Evolutionary conservation across 371 early-diverging fungal species (phyloP), one percentile per base, ranked within the genome.

Genomic region (Umbelopsis sp.): DNA sequence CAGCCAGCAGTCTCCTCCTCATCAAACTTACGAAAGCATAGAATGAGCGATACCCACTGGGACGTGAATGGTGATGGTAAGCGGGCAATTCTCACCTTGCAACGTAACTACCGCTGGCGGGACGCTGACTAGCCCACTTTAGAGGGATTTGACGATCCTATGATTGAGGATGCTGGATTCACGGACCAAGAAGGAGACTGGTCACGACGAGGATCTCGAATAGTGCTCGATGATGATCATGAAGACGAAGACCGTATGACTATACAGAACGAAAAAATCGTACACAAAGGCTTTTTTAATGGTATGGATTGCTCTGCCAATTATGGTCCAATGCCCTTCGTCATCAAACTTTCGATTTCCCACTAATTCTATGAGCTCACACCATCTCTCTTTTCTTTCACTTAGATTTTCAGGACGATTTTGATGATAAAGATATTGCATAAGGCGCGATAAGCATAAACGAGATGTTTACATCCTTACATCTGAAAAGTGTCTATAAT

Each of bases 31-130:
- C 22, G 57, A 57, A 57, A 57, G 14, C 57, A 57, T 14, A 57
- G 29, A 57, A 57, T 57, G 57, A 57, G 29, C 14, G 57, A 57
- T 35, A 57, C 35, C 14, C 57, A 29, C 18, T 57, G 57, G 57
- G 57, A 57, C 57, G 57, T 57, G 57, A 57, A 57, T 35, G 57
- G 57, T 29, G 57, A 57, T 57, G 57, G 57, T 57, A 35, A 57
- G 57, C 35, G 22, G 32, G 35, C 2, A 41, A 4, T 41, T 41
- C 41, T 7, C 37, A 18, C 3, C 16, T 16, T 5, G 12, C 35
- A 4, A 35, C 6, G 35, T 35, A 57, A 37, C 8, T 9, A 25
- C 10, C 18, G 9, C 16, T 32, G 5, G 18, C 29, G 12, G n/a
- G 4, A 57, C 4, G 7, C 18, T 57, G 29, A 18, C 37, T 32